These are phyloP conservation scores for Scheffersomyces spartinae DNA, from an alignment of 805 yeast genomes.

Conservation along the genomic window DNA sequence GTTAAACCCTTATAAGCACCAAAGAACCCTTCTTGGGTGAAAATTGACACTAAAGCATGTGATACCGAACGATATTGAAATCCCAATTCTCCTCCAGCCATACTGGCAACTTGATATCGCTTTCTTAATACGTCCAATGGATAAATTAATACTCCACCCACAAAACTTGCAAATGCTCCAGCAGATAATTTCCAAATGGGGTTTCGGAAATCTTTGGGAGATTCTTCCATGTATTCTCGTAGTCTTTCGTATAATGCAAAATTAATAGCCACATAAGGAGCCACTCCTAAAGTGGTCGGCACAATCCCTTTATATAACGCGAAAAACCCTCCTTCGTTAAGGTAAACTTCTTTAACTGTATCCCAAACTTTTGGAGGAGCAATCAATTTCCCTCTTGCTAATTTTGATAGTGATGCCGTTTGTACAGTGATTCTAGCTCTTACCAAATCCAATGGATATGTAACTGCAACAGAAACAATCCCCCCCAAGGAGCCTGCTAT, in stretches of 20 bases:
- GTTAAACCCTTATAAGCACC: constrained; percentile 68
- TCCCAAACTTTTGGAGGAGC: constrained; percentile 62
- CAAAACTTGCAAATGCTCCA: constrained; percentile 82
- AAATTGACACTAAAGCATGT: constrained; percentile 65
- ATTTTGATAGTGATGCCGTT: constrained; percentile 55
- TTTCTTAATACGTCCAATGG: constrained; percentile 86
- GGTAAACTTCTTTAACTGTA: constrained; percentile 47
- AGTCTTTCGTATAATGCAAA: constrained; percentile 81
- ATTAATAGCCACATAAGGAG: constrained; percentile 90
- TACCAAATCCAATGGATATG: constrained; percentile 87
- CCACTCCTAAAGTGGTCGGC: constrained; percentile 92
- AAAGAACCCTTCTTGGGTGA: constrained; percentile 56
- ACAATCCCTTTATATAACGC: constrained; percentile 77
- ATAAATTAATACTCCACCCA: constrained; percentile 83
- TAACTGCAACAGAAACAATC: constrained; percentile 60
- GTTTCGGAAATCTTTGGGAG: constrained; percentile 23
- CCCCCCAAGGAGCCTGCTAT: constrained; percentile 79
- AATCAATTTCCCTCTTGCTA: constrained; percentile 31
- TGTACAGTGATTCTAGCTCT: constrained; percentile 84
- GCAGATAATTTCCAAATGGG: constrained; percentile 51
- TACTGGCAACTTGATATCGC: constrained; percentile 80
- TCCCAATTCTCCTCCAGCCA: constrained; percentile 70
- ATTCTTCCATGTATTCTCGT: constrained; percentile 40
- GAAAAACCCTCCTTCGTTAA: constrained; percentile 67
- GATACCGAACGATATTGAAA: constrained; percentile 67